phyloP scores from a whole-genome alignment of 257 asterid species.

The Solanum etuberosum region DNA sequence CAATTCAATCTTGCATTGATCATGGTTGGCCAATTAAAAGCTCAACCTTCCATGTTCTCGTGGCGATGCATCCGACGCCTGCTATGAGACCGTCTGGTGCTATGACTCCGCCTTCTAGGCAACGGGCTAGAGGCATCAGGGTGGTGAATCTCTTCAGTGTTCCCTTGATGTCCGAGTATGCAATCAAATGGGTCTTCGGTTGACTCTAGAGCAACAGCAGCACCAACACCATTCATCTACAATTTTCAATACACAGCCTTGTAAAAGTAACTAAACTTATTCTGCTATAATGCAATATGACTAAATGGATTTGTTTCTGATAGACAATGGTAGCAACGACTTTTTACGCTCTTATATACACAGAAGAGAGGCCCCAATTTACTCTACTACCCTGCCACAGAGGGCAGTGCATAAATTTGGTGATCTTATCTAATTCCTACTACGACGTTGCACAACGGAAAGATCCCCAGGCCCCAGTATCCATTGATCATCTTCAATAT shows the following conservation, averaged over 20 bases:
- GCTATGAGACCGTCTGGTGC: constrained; percentile 41
- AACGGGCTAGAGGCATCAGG: constrained; percentile 7
- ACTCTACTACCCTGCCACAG: not conserved
- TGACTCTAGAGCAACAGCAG: not conserved
- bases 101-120: constrained; percentile 22
- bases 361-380: not conserved
- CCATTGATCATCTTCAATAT: not conserved
- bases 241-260: not conserved
- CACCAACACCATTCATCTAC: constrained; percentile 28
- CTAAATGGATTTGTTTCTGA: not conserved
- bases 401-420: not conserved
- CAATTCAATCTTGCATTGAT: not conserved
- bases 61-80: constrained; percentile 39
- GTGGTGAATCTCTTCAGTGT: constrained; percentile 13
- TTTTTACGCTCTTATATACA: not conserved
- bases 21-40: not conserved
- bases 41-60: constrained; percentile 30
- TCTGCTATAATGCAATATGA: not conserved
- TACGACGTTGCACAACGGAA: not conserved
- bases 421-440: not conserved
- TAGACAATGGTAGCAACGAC: not conserved
- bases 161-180: constrained; percentile 38
- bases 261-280: not conserved
- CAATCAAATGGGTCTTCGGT: constrained; percentile 53
- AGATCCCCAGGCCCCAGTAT: not conserved